A percentile compares a stretch with the other conserved stretches of the same genome.
Evolutionary conservation across 1,284 basidiomycete species (phyloP).

Genomic region (Cryptococcus sp.): DNA sequence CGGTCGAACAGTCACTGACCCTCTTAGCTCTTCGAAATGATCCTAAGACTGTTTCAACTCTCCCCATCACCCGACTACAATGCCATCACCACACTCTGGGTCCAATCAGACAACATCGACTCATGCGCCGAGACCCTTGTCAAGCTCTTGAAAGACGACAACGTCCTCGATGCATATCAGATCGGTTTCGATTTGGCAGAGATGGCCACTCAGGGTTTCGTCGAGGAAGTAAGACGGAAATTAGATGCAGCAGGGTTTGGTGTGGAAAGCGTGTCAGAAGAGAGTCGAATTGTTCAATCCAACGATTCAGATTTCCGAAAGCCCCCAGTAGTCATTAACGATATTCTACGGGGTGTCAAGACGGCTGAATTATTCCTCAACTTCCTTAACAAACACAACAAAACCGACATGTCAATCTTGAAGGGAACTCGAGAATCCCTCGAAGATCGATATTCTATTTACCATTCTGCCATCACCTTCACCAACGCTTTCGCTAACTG

Average conservation of each 20-base stretch:
- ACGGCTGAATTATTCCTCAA: slow-evolving; percentile 87
- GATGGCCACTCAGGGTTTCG: slow-evolving; percentile 85
- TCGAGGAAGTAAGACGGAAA: slow-evolving; percentile 58
- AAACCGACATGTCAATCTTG: slow-evolving; percentile 81
- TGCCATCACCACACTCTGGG: slow-evolving; percentile 78
- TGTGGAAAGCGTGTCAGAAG: slow-evolving; percentile 14
- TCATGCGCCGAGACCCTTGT: slow-evolving; percentile 48
- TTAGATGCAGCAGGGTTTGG: slow-evolving; percentile 30
- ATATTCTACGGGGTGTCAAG: slow-evolving; percentile 80
- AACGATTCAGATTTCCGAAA: slow-evolving; percentile 44
- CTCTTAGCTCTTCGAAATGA: slow-evolving; percentile 50
- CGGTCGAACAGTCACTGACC: neutral
- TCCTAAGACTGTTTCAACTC: slow-evolving; percentile 74
- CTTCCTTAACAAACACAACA: slow-evolving; percentile 89
- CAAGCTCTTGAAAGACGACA: slow-evolving; percentile 32
- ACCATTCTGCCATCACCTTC: slow-evolving; percentile 88
- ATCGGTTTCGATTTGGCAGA: slow-evolving; percentile 90
- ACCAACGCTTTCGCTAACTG: slow-evolving; percentile 95
- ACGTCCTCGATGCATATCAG: slow-evolving; percentile 77
- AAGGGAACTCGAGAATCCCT: slow-evolving; percentile 88
- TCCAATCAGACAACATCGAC: slow-evolving; percentile 72
- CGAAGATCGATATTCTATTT: slow-evolving; percentile 91
- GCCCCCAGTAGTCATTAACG: slow-evolving; percentile 51
- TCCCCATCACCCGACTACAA: slow-evolving; percentile 64
- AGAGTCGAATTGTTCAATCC: slow-evolving; percentile 38